Percentiles rank a stretch among this genome's conserved stretches.
Conservation (phyloP, 139 green algal species). For the Chlorella sp. region DNA sequence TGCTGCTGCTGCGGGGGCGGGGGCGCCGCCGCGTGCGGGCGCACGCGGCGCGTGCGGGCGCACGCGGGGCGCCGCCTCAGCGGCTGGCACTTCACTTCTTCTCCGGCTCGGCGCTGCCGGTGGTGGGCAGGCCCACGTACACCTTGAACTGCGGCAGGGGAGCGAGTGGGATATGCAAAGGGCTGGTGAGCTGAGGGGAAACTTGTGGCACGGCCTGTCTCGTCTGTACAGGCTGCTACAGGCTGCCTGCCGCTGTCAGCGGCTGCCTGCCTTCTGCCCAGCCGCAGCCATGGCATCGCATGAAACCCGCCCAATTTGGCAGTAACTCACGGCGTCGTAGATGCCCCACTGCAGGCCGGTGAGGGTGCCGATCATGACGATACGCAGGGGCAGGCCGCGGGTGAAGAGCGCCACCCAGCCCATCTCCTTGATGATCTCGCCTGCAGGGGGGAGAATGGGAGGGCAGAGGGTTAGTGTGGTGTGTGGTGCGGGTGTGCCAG, state of each 20-base stretch:
- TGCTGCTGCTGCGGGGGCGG: not conserved
- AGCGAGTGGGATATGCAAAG: not conserved
- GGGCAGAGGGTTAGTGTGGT: not conserved
- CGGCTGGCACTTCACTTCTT: not conserved
- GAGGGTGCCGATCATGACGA: conserved; percentile 95
- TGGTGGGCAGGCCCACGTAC: conserved; percentile 67
- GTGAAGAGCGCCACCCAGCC: conserved; percentile 85
- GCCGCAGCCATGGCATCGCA: not conserved
- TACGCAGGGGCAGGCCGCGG: conserved; percentile 86
- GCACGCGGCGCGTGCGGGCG: too few relatives aligned
- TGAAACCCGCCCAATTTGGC: not conserved
- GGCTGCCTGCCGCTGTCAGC: not conserved
- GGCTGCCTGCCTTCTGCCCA: too few relatives aligned
- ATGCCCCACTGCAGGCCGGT: conserved; percentile 81
- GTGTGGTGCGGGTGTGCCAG: too few relatives aligned
- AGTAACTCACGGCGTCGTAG: conserved; percentile 38
- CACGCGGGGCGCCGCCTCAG: not conserved
- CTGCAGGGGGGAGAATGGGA: conserved; percentile 6
- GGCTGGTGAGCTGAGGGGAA: too few relatives aligned
- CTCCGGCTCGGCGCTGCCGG: conserved; percentile 29
- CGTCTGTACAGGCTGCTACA: too few relatives aligned
- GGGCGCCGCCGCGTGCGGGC: not conserved
- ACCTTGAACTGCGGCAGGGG: conserved; percentile 53
- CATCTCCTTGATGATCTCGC: conserved; percentile 86
- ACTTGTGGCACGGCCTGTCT: too few relatives aligned